phyloP scores from a whole-genome alignment of 2,329 filamentous ascomycete genomes.

The Talaromyces islandicus region DNA sequence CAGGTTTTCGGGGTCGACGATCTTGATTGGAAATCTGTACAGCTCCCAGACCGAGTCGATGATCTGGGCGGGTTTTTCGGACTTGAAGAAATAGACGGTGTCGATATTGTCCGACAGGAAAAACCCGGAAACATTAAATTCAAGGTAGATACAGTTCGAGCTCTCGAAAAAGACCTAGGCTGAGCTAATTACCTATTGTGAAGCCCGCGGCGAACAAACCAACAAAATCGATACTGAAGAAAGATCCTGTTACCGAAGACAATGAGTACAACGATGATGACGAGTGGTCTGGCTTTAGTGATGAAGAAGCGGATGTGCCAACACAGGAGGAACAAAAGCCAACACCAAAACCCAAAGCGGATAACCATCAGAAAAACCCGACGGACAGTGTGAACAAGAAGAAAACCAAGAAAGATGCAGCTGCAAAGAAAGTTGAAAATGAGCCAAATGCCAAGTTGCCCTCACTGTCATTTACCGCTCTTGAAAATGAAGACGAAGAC shows the following conservation, averaged over 20 bases:
- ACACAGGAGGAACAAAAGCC: conserved; percentile 16
- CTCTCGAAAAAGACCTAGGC: not conserved
- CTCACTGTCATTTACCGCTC: conserved; percentile 31
- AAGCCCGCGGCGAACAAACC: conserved; percentile 28
- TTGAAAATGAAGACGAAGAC: conserved; percentile 42
- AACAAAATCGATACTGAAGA: conserved; percentile 27
- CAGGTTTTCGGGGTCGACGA: conserved; percentile 41
- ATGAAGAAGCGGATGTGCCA: conserved; percentile 35
- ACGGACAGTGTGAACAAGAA: conserved; percentile 33
- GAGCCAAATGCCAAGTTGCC: conserved; percentile 25
- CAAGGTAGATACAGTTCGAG: conserved; percentile 25
- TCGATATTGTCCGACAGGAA: conserved; percentile 69
- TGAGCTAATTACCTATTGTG: conserved; percentile 5
- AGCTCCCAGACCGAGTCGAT: conserved; percentile 68
- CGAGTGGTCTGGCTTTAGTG: conserved; percentile 62
- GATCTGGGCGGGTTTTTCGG: conserved; percentile 94
- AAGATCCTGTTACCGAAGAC: conserved; percentile 10
- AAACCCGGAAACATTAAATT: conserved; percentile 45
- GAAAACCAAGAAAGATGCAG: conserved; percentile 14
- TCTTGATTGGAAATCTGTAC: conserved; percentile 59
- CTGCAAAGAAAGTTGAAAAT: conserved; percentile 21
- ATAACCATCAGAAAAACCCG: conserved; percentile 17
- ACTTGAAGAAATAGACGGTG: conserved; percentile 83
- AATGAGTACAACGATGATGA: conserved; percentile 38
- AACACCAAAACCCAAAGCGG: conserved; percentile 19